These are phyloP conservation scores for Aspergillus haitiensis DNA, from an alignment of 495 filamentous ascomycete genomes.

Conservation along the genomic window DNA sequence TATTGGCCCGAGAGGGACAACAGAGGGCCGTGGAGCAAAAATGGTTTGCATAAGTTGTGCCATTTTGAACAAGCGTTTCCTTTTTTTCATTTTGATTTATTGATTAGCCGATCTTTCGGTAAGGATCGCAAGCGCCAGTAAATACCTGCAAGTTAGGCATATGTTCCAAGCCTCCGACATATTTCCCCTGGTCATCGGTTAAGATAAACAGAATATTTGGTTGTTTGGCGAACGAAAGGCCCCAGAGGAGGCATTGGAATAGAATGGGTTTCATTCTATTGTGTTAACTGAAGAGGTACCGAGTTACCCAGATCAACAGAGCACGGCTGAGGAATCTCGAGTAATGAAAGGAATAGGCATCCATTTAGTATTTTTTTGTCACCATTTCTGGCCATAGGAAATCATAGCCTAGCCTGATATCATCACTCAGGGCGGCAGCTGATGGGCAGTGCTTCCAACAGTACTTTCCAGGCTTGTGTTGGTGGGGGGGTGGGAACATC, in stretches of 20 bases:
- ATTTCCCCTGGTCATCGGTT: constrained; percentile 62
- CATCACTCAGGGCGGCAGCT: too few species aligned
- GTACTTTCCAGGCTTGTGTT: too few species aligned
- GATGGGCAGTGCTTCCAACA: too few species aligned
- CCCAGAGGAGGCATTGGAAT: constrained; percentile 5
- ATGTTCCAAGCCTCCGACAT: constrained; percentile 57
- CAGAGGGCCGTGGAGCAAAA: constrained; percentile 61
- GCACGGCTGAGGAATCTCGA: too few species aligned
- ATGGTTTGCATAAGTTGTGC: constrained; percentile 53
- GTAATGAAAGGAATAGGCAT: too few species aligned
- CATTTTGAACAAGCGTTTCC: constrained; percentile 52
- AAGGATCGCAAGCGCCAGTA: not conserved
- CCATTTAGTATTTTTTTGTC: too few species aligned
- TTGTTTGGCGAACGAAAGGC: constrained; percentile 21
- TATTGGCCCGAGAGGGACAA: constrained; percentile 58
- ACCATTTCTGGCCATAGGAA: too few species aligned
- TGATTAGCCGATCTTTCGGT: not conserved
- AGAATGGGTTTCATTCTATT: constrained; percentile 9
- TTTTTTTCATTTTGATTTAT: constrained; percentile 10
- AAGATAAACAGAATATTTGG: constrained; percentile 64
- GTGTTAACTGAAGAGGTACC: not conserved
- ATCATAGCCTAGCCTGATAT: too few species aligned
- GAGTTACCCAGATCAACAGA: too few species aligned
- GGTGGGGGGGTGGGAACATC: too few species aligned
- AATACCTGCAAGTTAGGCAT: constrained; percentile 51